These are phyloP conservation scores for Leccinum fallax DNA, from an alignment of 1,284 basidiomycete species.

Conservation along the genomic window DNA sequence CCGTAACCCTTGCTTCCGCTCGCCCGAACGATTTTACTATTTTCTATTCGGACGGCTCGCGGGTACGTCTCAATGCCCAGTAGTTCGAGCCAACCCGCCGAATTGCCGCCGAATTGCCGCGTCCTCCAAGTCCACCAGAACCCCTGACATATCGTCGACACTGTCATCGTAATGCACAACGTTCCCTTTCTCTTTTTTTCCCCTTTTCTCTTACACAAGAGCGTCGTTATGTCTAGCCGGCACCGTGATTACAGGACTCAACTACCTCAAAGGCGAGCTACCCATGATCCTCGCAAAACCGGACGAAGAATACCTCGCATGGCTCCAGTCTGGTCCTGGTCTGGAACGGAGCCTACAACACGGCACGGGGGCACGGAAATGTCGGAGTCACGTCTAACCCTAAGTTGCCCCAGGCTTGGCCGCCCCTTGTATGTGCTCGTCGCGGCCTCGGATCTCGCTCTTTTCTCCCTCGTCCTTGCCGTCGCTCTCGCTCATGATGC, in stretches of 20 bases:
- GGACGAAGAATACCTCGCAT: constrained; percentile 87
- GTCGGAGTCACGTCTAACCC: no score
- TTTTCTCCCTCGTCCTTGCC: no score
- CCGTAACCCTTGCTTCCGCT: constrained; percentile 9
- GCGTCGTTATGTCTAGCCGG: constrained; percentile 67
- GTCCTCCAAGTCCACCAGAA: not conserved
- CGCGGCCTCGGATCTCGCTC: no score
- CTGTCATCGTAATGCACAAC: not conserved
- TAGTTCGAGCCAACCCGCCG: constrained; percentile 1
- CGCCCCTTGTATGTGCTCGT: no score
- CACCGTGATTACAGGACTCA: constrained; percentile 75
- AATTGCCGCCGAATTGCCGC: not conserved
- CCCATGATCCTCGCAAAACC: constrained; percentile 73
- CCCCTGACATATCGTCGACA: not conserved
- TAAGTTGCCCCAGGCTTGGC: no score
- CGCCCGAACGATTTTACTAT: constrained; percentile 14
- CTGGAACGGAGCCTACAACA: no score
- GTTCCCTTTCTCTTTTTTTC: not conserved
- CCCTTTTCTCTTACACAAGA: constrained; percentile 4
- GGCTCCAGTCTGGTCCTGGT: constrained; percentile 49
- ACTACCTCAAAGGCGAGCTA: constrained; percentile 82
- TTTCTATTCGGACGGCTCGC: constrained; percentile 14
- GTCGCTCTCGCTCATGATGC: no score
- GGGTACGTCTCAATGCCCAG: constrained; percentile 14
- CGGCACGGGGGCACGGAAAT: no score